Base-by-base conservation (phyloP, 202 grass and related monocot species). In the Carex sylvatica region DNA sequence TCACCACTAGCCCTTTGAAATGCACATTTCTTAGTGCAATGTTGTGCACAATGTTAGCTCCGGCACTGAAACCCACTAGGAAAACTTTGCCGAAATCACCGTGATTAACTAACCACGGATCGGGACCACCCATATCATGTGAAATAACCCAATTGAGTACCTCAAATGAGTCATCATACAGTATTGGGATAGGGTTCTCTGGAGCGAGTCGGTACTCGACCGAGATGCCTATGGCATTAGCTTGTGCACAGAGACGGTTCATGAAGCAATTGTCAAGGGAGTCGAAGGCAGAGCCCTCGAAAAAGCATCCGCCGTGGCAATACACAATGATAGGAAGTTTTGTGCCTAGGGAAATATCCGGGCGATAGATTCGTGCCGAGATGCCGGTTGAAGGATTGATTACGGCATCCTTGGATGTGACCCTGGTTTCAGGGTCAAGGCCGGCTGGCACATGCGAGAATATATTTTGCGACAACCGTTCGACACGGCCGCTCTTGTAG, bases 41-140 rank as follows among this genome's bases (percentile, higher is more conserved):
- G 84, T 94, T 90, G 86, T 94, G 91, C 61, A 88, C 91, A 68
- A 97, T 94, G 91, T 90, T 97, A 63, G 86, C 91, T 52, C 94
- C 94, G 33, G 94, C 84, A 78, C 89, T 97, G 84, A 93, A 91
- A 0, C 94, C 91, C 18, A 74, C 91, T 33, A 97, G 18, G 84
- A 90, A 97, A 31, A 97, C 60, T 6, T 87, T 89, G 58, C 83
- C 65, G 23, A 65, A 2, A 81, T 97, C 84, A 1, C 86, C 94
- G 65, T 87, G 86, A 30, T 24, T 89, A n/a, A 74, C 7, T 4
- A 97, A 89, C 94, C 91, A 97, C 0, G 86, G 64, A 54, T 87
- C 84, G 18, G 64, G 24, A 49, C 88, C 87, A 15, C 0, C 60
- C 0, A 55, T 72, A 3, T 62, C 72, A 74, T 81, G 79, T 1